These are phyloP conservation scores for Petunia axillaris DNA, from an alignment of 257 asterid genomes.

Conservation along the genomic window DNA sequence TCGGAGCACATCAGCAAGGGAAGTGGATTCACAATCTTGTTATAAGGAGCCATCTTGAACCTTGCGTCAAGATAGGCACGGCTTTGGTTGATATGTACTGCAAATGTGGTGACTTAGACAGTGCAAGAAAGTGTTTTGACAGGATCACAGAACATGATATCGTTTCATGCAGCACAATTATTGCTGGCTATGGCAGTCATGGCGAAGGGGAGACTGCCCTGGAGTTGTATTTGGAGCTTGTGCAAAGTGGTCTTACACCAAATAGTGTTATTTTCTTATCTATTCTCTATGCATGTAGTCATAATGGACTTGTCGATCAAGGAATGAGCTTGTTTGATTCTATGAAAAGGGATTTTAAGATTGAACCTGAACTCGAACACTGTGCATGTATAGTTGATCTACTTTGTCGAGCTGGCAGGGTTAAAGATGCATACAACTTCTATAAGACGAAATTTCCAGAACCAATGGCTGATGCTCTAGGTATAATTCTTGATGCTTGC, in stretches of 20 bases:
- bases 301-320: slow-evolving; percentile 70
- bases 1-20: slow-evolving; percentile 86
- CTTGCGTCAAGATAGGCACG: slow-evolving; percentile 64
- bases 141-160: slow-evolving; percentile 59
- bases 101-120: slow-evolving; percentile 73
- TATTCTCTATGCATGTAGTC: slow-evolving; percentile 73
- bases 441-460: slow-evolving; percentile 57
- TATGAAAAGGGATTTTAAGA: slow-evolving; percentile 56
- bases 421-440: slow-evolving; percentile 64
- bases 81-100: slow-evolving; percentile 88
- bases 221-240: slow-evolving; percentile 56
- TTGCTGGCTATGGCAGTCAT: slow-evolving; percentile 78
- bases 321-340: slow-evolving; percentile 71
- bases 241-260: slow-evolving; percentile 55
- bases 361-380: slow-evolving; percentile 75
- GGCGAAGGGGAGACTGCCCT: slow-evolving; percentile 74
- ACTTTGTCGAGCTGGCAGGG: slow-evolving; percentile 82
- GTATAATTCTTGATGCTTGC: slow-evolving; percentile 80
- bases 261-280: slow-evolving; percentile 68
- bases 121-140: slow-evolving; percentile 70
- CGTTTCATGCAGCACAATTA: slow-evolving; percentile 77
- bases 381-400: slow-evolving; percentile 80
- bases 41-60: slow-evolving; percentile 58
- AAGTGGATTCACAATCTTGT: slow-evolving; percentile 76
- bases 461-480: slow-evolving; percentile 64